phyloP scores from a whole-genome alignment of 164 flowering plant genomes.

The Taxillus chinensis region DNA sequence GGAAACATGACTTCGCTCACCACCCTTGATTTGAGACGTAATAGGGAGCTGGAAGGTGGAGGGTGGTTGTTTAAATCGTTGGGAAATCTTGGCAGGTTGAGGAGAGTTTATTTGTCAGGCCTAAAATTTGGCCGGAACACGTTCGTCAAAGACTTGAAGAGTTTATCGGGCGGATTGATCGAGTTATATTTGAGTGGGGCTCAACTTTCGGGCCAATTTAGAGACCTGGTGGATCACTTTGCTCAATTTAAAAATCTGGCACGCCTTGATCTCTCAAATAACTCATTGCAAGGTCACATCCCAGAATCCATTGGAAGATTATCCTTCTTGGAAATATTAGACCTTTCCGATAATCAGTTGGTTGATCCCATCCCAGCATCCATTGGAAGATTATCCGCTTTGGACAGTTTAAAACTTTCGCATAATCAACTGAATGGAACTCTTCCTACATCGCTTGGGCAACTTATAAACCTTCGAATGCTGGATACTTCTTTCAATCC shows the following conservation, averaged over 20 bases:
- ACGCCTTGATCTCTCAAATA: not conserved
- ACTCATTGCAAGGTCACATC: conserved; percentile 2
- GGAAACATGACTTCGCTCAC: conserved; percentile 1
- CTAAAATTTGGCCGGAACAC: conserved; percentile 4
- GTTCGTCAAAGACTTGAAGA: not conserved
- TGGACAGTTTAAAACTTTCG: not conserved
- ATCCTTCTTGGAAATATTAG: not conserved
- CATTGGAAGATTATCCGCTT: not conserved
- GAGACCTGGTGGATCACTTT: too few species aligned
- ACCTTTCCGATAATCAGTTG: not conserved
- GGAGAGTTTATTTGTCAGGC: not conserved
- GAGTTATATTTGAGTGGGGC: too few species aligned
- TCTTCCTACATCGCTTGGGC: not conserved
- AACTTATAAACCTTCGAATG: not conserved
- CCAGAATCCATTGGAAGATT: conserved; percentile 5
- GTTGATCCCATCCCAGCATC: not conserved
- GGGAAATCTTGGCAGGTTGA: conserved; percentile 9
- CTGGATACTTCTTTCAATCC: not conserved
- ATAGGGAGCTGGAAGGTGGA: not conserved
- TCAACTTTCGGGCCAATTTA: too few species aligned
- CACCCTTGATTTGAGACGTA: conserved; percentile 2
- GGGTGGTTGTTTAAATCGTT: not conserved
- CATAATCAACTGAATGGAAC: not conserved
- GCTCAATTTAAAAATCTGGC: too few species aligned
- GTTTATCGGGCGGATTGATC: not conserved